These are phyloP conservation scores for Pholiota conissans DNA, from an alignment of 768 basidiomycete species.

Conservation along the genomic window DNA sequence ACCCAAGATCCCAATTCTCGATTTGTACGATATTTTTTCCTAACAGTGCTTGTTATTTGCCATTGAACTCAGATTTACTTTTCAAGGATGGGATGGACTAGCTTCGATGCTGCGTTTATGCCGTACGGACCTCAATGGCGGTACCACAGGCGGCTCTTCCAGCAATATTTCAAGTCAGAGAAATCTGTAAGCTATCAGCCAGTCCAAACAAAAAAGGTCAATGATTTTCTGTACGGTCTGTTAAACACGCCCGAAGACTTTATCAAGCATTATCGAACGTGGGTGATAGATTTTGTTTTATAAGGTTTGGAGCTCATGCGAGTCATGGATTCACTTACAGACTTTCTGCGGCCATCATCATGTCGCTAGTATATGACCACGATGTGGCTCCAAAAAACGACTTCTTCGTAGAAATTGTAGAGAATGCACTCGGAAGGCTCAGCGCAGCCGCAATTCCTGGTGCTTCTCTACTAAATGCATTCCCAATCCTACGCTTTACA, in stretches of 20 bases:
- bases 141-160: slow-evolving; percentile 24
- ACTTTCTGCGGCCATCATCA: slow-evolving; percentile 11
- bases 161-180: slow-evolving; percentile 25
- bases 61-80: not conserved
- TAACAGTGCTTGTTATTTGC: not conserved
- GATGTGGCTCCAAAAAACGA: slow-evolving; percentile 13
- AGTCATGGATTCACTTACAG: not conserved
- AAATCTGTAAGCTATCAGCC: slow-evolving; percentile 18
- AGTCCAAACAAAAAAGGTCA: slow-evolving; percentile 21
- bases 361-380: slow-evolving; percentile 15
- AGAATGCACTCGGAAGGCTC: slow-evolving; percentile 3
- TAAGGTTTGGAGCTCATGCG: too few species aligned
- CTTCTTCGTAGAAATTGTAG: slow-evolving; percentile 14
- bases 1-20: slow-evolving; percentile 13
- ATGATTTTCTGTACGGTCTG: slow-evolving; percentile 15
- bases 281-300: not conserved
- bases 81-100: slow-evolving; percentile 30
- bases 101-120: slow-evolving; percentile 27
- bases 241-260: slow-evolving; percentile 14
- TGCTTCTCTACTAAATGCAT: slow-evolving; percentile 10
- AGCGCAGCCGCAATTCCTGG: slow-evolving; percentile 10
- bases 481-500: slow-evolving; percentile 13
- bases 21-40: not conserved
- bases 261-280: slow-evolving; percentile 9
- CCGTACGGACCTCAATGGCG: slow-evolving; percentile 30